Evolutionary conservation across 2,329 filamentous ascomycete genomes (phyloP), one percentile per base, ranked within the genome.

Genomic region (Thielaviopsis populi): DNA sequence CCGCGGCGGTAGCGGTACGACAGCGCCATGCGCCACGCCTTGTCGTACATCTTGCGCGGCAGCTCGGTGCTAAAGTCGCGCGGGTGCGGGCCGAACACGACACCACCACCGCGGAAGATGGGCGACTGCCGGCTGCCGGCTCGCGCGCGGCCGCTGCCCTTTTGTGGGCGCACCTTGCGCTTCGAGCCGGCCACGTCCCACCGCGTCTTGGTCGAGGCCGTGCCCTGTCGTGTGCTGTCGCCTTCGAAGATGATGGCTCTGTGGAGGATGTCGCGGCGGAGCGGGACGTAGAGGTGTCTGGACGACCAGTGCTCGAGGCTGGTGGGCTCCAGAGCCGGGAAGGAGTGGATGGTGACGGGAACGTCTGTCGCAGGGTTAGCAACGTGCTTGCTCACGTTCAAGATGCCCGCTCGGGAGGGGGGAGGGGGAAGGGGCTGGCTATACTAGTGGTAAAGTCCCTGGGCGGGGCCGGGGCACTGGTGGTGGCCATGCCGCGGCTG

Each of bases 21-120:
- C 68, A 99, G 80, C 11, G 94, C 94, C 53, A 88, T 97, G 72
- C 94, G 84, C 89, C 90, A 97, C 10, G 94, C 94, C 70, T 95
- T 80, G 75, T 97, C 91, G 77, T 99, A 99, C 59, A 96, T 83
- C 78, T 97, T 97, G 72, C 82, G 81, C 70, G 87, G 91, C 63
- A 99, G 79, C 17, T 82, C 81, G 24, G 91, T 95, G 66, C 83
- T 83, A 72, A 99, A 99, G 76, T 97, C 90, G 73, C 94, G 83
- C 30, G 91, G 91, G 70, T 91, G 86, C 33, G 94, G 94, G n/a
- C 94, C 94, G 71, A 91, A 89, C 0, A 85, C 79, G 69, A 95
- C 92, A 75, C 91, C 92, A 74, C 94, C 94, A 68, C 94, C 94
- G 67, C 81, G 80, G 50, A 90, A 76, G 73, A 95, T 82, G 2